These are phyloP conservation scores for Colletotrichum destructivum DNA, from an alignment of 2,329 filamentous ascomycete genomes.

Conservation along the genomic window DNA sequence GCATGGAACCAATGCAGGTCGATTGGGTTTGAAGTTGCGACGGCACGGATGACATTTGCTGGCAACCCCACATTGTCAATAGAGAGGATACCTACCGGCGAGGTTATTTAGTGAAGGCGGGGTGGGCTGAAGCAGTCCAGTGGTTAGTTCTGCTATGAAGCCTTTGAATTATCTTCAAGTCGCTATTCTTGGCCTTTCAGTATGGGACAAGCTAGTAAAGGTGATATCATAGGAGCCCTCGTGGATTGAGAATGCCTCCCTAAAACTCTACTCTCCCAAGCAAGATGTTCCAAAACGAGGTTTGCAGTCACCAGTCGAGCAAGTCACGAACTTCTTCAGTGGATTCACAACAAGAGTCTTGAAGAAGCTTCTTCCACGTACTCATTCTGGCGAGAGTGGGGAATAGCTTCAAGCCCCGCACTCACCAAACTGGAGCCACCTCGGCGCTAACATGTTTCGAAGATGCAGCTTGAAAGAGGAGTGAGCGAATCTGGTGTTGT, in stretches of 20 bases:
- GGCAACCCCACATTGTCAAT: slow-evolving; percentile 19
- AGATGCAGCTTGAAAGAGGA: neutral
- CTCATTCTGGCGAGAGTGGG: neutral
- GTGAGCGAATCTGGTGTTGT: too few relatives aligned
- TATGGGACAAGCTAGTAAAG: too few relatives aligned
- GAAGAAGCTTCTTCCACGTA: neutral
- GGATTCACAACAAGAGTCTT: slow-evolving; percentile 11
- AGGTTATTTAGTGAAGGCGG: slow-evolving; percentile 9
- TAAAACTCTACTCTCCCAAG: neutral
- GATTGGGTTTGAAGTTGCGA: slow-evolving; percentile 17
- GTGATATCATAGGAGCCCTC: too few relatives aligned
- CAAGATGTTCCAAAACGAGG: neutral
- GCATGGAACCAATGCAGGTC: slow-evolving; percentile 38
- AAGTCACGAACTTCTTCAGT: neutral
- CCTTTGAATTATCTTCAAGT: too few relatives aligned
- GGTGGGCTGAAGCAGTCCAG: neutral
- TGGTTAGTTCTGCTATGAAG: too few relatives aligned
- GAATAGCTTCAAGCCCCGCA: slow-evolving; percentile 1
- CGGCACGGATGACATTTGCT: slow-evolving; percentile 17
- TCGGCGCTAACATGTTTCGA: neutral
- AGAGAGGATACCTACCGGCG: neutral
- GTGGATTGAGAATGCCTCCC: neutral
- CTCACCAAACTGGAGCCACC: neutral
- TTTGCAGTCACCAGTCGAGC: too few relatives aligned
- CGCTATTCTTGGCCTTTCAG: too few relatives aligned